Conservation (phyloP, 495 filamentous ascomycete species). For the Hypomontagnella submonticulosa region DNA sequence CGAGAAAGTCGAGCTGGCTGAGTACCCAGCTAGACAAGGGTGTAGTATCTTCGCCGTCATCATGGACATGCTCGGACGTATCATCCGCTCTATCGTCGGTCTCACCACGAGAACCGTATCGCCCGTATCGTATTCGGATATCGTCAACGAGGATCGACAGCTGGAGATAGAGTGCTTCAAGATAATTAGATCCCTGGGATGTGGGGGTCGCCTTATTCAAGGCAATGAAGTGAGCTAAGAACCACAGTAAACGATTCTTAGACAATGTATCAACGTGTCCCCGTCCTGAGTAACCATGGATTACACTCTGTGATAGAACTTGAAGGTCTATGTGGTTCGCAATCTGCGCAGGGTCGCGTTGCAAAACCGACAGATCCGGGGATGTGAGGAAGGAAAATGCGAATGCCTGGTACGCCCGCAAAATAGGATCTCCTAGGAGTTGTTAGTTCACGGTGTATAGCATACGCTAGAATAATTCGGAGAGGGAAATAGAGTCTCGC, state of each 20-base stretch:
- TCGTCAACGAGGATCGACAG: constrained; percentile 46
- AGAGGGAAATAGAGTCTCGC: background rate
- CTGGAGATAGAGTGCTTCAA: constrained; percentile 65
- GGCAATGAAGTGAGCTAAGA: constrained; percentile 83
- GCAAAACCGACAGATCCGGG: constrained; percentile 31
- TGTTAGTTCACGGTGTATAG: constrained; percentile 7
- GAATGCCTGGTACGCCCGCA: constrained; percentile 51
- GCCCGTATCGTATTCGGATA: constrained; percentile 52
- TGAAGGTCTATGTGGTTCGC: constrained; percentile 36
- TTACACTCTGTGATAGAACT: constrained; percentile 47
- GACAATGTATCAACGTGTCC: constrained; percentile 26
- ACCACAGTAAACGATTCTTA: constrained; percentile 68
- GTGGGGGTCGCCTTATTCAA: constrained; percentile 66
- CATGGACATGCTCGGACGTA: constrained; percentile 27
- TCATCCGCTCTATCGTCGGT: constrained; percentile 20
- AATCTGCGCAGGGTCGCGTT: constrained; percentile 25
- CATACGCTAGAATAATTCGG: background rate
- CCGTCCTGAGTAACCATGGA: constrained; percentile 32
- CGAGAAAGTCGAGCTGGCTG: constrained; percentile 49
- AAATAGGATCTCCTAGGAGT: constrained; percentile 4
- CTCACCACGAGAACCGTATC: background rate
- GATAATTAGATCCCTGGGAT: constrained; percentile 65
- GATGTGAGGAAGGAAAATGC: constrained; percentile 53
- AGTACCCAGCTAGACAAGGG: constrained; percentile 48
- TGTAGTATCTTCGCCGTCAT: constrained; percentile 38